phyloP scores from a whole-genome alignment of 176 grass and related monocot species.

The bread wheat (Triticum aestivum) region IWGSC_CS_RefSeq_v2.1 NC_057807.1:667001264-667001763 shows the following conservation, averaged over 20 bases:
- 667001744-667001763: background rate
- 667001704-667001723: background rate
- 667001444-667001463: constrained; percentile 42
- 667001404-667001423: constrained; percentile 47
- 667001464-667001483: background rate
- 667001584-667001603: background rate
- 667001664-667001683: background rate
- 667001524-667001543: constrained; percentile 45
- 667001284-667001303: background rate
- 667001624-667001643: background rate
- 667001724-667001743: background rate
- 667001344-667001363: constrained; percentile 24
- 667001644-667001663: background rate
- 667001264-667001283: background rate
- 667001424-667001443: constrained; percentile 48
- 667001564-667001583: background rate
- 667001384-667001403: constrained; percentile 32
- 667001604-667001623: background rate
- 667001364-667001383: constrained; percentile 3
- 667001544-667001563: background rate
- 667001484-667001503: constrained; percentile 46
- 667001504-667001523: constrained; percentile 29
- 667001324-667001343: constrained; percentile 24
- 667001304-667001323: constrained; percentile 11
- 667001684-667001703: background rate